Percentiles rank a stretch among this genome's conserved stretches.
These are phyloP conservation scores for Xylaria hypoxylon DNA, from an alignment of 2,329 filamentous ascomycete species.

Conservation along the genomic window DNA sequence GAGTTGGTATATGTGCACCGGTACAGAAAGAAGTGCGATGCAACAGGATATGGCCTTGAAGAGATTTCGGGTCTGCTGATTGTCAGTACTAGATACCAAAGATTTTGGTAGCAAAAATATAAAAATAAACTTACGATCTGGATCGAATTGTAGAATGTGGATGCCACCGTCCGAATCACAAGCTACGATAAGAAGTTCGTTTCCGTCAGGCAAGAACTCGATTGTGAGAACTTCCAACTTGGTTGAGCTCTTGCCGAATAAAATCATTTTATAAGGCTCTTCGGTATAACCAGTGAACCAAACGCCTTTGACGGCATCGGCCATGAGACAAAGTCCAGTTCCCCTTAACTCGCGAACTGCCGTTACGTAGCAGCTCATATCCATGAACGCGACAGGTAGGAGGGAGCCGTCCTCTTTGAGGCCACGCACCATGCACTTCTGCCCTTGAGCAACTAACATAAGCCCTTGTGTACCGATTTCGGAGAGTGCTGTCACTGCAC, in stretches of 20 bases:
- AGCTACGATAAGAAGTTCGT: constrained; percentile 83
- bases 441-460: constrained; percentile 89
- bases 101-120: constrained; percentile 11
- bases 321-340: constrained; percentile 87
- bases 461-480: constrained; percentile 89
- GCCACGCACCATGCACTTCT: constrained; percentile 96
- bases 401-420: constrained; percentile 95
- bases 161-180: constrained; percentile 87
- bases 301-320: constrained; percentile 90
- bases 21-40: constrained; percentile 90
- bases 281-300: constrained; percentile 98
- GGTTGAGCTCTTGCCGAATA: constrained; percentile 88
- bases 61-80: constrained; percentile 84
- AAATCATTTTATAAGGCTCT: constrained; percentile 94
- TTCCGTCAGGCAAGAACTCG: constrained; percentile 89
- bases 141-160: constrained; percentile 92
- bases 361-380: constrained; percentile 94
- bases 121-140: constrained; percentile 76
- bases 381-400: constrained; percentile 94
- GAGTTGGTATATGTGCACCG: constrained; percentile 79
- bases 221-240: constrained; percentile 82
- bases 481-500: constrained; percentile 87
- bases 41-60: constrained; percentile 87
- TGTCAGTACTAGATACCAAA: constrained; percentile 44
- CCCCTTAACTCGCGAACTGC: constrained; percentile 84